A percentile compares a stretch with the other conserved stretches of the same genome.
phyloP scores from a whole-genome alignment of 208 protist species.

The Leishmania tropica region DNA sequence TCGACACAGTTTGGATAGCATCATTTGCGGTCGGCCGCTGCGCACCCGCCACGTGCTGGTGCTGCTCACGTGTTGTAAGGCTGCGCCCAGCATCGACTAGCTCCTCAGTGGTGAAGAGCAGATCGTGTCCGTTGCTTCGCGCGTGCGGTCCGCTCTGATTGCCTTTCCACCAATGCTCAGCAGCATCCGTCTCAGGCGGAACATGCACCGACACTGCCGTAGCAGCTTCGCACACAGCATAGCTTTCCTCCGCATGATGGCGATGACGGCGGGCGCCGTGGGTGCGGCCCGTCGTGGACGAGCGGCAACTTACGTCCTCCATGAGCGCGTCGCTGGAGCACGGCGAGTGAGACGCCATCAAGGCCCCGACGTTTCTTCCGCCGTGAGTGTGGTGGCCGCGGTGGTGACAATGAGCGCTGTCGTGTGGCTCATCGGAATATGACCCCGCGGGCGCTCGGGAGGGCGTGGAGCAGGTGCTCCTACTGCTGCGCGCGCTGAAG shows the following conservation, averaged over 20 bases:
- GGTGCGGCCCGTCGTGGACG: not conserved
- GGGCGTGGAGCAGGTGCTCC: not conserved
- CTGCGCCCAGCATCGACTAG: not conserved
- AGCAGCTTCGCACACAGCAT: not conserved
- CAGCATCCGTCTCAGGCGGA: not conserved
- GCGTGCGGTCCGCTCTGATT: not conserved
- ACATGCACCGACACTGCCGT: conserved; percentile 21
- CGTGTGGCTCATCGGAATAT: conserved; percentile 7
- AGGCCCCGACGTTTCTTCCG: not conserved
- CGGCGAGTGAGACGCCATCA: not conserved
- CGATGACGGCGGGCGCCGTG: no score
- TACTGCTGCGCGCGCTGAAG: not conserved
- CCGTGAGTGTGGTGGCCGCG: not conserved
- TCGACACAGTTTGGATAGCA: not conserved
- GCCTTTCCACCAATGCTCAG: not conserved
- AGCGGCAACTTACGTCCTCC: not conserved
- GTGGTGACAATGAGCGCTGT: not conserved
- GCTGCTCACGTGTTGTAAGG: not conserved
- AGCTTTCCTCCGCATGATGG: not conserved
- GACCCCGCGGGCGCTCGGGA: not conserved
- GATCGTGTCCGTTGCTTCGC: conserved; percentile 11
- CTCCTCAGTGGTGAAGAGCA: conserved; percentile 19
- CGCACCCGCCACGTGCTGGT: not conserved
- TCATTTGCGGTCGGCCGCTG: not conserved
- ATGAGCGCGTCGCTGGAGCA: not conserved